Percentiles rank a stretch among this genome's conserved stretches.
These are phyloP conservation scores for Aspergillus novoparasiticus DNA, from an alignment of 2,329 filamentous ascomycete genomes.

Conservation along the genomic window DNA sequence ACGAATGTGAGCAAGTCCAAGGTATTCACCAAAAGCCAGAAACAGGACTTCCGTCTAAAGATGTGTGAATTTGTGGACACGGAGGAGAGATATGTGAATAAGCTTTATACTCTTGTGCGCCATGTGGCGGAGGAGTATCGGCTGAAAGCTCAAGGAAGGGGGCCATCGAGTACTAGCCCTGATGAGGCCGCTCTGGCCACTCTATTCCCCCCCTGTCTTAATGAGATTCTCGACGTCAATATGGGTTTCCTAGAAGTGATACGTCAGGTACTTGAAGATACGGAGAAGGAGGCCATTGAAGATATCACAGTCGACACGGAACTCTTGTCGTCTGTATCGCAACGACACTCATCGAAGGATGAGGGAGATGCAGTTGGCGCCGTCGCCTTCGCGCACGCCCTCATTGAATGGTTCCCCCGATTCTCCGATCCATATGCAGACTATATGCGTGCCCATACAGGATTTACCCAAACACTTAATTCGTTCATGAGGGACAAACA, in stretches of 20 bases:
- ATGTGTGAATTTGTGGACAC: constrained; percentile 90
- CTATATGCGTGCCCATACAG: constrained; percentile 87
- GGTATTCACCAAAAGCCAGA: constrained; percentile 78
- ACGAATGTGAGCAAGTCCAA: constrained; percentile 77
- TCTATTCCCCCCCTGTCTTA: constrained; percentile 79
- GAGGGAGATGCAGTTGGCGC: constrained; percentile 75
- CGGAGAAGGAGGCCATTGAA: constrained; percentile 74
- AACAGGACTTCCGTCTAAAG: constrained; percentile 81
- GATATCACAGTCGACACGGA: constrained; percentile 68
- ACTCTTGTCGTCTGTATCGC: constrained; percentile 50
- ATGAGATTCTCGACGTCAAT: constrained; percentile 80
- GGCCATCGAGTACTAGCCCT: constrained; percentile 67
- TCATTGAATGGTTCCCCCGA: constrained; percentile 89
- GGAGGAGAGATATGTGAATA: constrained; percentile 89
- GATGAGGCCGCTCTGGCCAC: constrained; percentile 71
- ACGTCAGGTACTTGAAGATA: constrained; percentile 75
- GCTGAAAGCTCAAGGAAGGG: constrained; percentile 63
- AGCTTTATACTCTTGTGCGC: constrained; percentile 80
- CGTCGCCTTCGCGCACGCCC: constrained; percentile 73
- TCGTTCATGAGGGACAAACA: constrained; percentile 74
- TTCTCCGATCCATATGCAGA: constrained; percentile 91
- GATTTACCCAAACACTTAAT: constrained; percentile 80
- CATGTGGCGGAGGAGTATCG: constrained; percentile 80
- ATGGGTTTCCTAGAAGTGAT: constrained; percentile 77
- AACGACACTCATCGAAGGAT: constrained; percentile 49